These are phyloP conservation scores for Wickerhamomyces queroliae DNA, from an alignment of 805 yeast genomes.

Conservation along the genomic window DNA sequence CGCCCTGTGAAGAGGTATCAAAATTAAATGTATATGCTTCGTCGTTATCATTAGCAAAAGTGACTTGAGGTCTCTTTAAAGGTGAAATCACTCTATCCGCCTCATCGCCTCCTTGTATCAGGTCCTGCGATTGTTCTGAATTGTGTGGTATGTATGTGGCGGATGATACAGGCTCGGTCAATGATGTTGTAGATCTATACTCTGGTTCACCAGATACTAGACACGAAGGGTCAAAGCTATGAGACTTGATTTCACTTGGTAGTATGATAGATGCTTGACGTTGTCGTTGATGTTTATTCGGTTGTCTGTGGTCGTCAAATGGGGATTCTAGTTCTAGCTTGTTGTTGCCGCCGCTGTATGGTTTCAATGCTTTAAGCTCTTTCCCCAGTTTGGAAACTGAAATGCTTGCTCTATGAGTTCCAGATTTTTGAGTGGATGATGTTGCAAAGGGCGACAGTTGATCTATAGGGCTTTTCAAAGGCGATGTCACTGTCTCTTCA, in stretches of 20 bases:
- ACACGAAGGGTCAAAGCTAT: background rate
- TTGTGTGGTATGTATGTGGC: slow-evolving; percentile 71
- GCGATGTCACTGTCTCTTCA: background rate
- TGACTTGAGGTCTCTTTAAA: slow-evolving; percentile 6
- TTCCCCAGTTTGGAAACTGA: background rate
- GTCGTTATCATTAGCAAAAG: slow-evolving; percentile 9
- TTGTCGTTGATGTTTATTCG: background rate
- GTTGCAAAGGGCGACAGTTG: background rate
- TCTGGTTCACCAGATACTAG: background rate
- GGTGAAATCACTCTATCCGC: too few relatives aligned
- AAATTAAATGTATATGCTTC: slow-evolving; percentile 4
- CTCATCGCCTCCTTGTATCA: too few relatives aligned
- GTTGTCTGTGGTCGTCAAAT: background rate
- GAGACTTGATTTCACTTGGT: slow-evolving; percentile 2
- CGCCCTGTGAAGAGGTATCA: slow-evolving; percentile 3
- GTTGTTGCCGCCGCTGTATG: background rate
- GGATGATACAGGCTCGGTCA: slow-evolving; percentile 62
- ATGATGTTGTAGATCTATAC: slow-evolving; percentile 5
- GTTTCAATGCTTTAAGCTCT: background rate
- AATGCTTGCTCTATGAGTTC: background rate
- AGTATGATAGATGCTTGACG: background rate
- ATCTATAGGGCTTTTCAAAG: background rate
- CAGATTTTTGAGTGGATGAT: background rate
- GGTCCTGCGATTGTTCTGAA: slow-evolving; percentile 25
- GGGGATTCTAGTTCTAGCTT: background rate